A percentile compares a stretch with the other conserved stretches of the same genome.
Conservation (phyloP, 2,329 filamentous ascomycete genomes). For the Aspergillus novofumigatus region DNA sequence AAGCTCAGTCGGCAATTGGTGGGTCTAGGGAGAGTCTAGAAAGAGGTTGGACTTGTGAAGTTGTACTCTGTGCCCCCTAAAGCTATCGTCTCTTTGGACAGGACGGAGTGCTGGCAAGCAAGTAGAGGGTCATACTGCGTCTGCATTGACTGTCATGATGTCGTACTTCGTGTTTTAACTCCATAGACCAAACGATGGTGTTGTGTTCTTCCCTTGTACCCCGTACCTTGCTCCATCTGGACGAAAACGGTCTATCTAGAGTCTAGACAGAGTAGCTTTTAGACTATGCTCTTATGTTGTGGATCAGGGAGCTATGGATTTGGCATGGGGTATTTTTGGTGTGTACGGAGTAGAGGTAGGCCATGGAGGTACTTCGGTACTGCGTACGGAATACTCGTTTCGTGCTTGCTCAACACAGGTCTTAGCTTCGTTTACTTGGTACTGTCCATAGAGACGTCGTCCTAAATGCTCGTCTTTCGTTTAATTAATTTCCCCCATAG, state of each 20-base stretch:
- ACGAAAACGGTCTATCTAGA: background rate
- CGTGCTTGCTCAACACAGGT: background rate
- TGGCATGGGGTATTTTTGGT: background rate
- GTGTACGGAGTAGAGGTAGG: background rate
- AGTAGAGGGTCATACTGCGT: background rate
- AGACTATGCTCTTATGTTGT: background rate
- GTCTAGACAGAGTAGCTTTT: background rate
- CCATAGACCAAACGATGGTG: background rate
- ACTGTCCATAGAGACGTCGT: background rate
- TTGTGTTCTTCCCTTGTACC: background rate
- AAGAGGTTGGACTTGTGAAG: background rate
- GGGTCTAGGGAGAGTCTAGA: background rate
- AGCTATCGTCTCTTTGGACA: background rate
- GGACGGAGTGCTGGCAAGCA: background rate
- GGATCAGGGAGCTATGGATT: background rate
- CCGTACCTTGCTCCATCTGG: background rate
- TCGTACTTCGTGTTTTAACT: background rate
- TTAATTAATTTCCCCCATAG: background rate
- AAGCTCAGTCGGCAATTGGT: background rate
- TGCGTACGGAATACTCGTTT: background rate
- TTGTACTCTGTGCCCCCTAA: background rate
- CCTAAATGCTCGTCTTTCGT: background rate
- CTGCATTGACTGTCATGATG: background rate
- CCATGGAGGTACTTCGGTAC: background rate
- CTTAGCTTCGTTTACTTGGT: background rate